Evolutionary conservation across 768 basidiomycete species (phyloP), one percentile per base, ranked within the genome.

Genomic region (Daedalea quercina): DNA sequence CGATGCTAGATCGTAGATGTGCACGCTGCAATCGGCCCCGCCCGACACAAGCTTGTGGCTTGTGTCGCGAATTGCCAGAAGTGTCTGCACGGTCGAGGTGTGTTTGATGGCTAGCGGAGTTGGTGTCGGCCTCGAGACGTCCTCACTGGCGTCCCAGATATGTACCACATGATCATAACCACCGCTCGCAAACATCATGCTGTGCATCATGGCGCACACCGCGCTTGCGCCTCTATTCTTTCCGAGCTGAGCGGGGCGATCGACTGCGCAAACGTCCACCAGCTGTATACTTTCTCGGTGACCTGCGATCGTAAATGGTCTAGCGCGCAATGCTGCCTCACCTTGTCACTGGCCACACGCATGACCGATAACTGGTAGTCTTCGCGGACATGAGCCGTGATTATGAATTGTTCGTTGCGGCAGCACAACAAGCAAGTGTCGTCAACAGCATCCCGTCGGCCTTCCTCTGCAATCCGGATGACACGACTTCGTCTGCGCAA

Each of bases 101-200:
- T 79, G 79, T 51, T 65, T 74, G 54, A 79, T 73, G 20, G 65
- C 57, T 26, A 77, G 56, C 28, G 64, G 61, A 6, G 56, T 56
- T 0, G 67, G 59, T 1, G 67, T 62, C 23, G 70, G 67, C 26
- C 65, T 54, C 23, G 68, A 62, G 35, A 69, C 47, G 55, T 70
- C 69, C 3, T 63, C 59, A 9, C 54, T 47, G 1, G 57, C 17
- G 15, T 69, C 64, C 79, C 79, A 79, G 6, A 78, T 59, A 52
- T 77, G 76, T 17, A 80, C 69, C 34, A 57, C 50, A 50, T 77
- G 77, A 60, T 79, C 76, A 44, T 76, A 70, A 4, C 78, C 77
- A 23, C 77, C 79, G 9, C 69, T 79, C 2, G 69, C 76, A 60
- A 80, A 79, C 63, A 67, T 63, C 34, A 65, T 59, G 12, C 72